Evolutionary conservation across 2,329 filamentous ascomycete species (phyloP).

Genomic region (Massarina eburnea): DNA sequence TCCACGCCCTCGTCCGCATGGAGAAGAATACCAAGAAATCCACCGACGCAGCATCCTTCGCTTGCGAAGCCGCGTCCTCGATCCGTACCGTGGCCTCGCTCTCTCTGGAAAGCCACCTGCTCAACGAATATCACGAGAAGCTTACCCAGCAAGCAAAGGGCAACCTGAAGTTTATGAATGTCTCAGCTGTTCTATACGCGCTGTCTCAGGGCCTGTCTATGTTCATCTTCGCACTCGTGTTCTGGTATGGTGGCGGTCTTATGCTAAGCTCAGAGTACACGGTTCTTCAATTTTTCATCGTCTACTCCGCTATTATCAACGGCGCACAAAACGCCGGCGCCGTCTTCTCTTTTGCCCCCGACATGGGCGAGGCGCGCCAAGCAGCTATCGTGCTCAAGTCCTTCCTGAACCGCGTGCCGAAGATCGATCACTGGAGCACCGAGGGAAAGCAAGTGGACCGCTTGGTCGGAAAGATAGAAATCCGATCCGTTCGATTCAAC

Average conservation of each 20-base stretch:
- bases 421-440: constrained; percentile 58
- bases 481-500: constrained; percentile 89
- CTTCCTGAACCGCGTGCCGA: constrained; percentile 79
- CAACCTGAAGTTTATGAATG: constrained; percentile 73
- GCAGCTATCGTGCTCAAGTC: constrained; percentile 78
- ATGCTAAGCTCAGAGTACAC: constrained; percentile 53
- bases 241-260: constrained; percentile 42
- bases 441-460: constrained; percentile 55
- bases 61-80: constrained; percentile 89
- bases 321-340: constrained; percentile 89
- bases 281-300: constrained; percentile 90
- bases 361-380: constrained; percentile 93
- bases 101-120: constrained; percentile 82
- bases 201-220: constrained; percentile 75
- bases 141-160: constrained; percentile 68
- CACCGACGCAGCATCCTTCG: constrained; percentile 79
- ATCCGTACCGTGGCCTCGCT: constrained; percentile 95
- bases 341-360: constrained; percentile 91
- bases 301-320: constrained; percentile 85
- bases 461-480: constrained; percentile 71
- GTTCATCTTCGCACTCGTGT: constrained; percentile 40
- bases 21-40: constrained; percentile 77
- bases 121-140: constrained; percentile 69
- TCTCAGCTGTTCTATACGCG: constrained; percentile 79
- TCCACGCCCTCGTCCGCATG: constrained; percentile 83